Conservation (phyloP, 2,329 filamentous ascomycete species). For the Biscogniauxia mediterranea region DNA sequence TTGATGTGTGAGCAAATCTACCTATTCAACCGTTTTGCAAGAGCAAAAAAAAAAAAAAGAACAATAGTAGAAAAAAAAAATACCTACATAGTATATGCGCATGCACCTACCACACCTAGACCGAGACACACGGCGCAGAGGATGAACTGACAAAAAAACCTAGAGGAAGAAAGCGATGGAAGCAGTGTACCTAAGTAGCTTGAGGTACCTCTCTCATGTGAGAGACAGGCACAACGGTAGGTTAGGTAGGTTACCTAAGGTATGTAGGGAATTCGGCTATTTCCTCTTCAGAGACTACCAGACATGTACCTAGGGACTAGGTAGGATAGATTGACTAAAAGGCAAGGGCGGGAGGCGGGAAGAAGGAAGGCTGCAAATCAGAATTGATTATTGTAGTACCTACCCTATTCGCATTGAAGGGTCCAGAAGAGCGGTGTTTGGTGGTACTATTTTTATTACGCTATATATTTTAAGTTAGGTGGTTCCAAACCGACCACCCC, state of each 20-base stretch:
- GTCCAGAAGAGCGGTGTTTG: conserved; percentile 17
- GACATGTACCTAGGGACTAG: no score
- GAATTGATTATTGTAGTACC: conserved; percentile 7
- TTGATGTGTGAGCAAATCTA: no score
- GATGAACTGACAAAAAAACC: background rate
- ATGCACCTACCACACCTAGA: background rate
- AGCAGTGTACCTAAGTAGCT: background rate
- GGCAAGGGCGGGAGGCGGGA: background rate
- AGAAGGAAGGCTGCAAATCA: conserved; percentile 15
- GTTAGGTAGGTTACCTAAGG: no score
- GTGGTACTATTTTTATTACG: conserved; percentile 1
- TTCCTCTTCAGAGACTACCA: no score
- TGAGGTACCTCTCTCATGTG: background rate
- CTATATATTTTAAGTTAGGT: background rate
- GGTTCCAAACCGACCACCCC: conserved; percentile 4
- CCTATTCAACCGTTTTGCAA: background rate
- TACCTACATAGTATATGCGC: background rate
- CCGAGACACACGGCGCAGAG: no score
- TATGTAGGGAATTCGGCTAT: no score
- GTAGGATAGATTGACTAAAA: conserved; percentile 1
- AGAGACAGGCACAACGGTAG: background rate
- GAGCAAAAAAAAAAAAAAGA: background rate
- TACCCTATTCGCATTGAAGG: conserved; percentile 2
- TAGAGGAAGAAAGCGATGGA: background rate
- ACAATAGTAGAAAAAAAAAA: no score